A percentile compares a stretch with the other conserved stretches of the same genome.
Conservation (phyloP, 2,329 filamentous ascomycete species). For the Atkinsonella hypoxylon region DNA sequence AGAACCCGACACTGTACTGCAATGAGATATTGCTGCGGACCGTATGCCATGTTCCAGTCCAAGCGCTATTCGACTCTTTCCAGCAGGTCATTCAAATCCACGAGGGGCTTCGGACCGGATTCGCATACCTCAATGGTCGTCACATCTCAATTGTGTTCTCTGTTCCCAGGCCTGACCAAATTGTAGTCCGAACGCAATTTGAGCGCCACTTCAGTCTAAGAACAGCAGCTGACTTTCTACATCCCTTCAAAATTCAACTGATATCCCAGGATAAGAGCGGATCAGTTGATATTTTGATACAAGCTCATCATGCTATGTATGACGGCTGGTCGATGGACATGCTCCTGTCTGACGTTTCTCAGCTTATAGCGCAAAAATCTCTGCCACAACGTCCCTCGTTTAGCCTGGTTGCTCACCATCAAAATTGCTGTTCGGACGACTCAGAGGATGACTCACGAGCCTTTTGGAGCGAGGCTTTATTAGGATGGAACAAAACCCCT, state of each 20-base stretch:
- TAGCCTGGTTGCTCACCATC: slow-evolving; percentile 40
- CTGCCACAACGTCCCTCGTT: slow-evolving; percentile 44
- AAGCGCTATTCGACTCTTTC: slow-evolving; percentile 38
- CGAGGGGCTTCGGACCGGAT: slow-evolving; percentile 63
- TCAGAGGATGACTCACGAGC: slow-evolving; percentile 32
- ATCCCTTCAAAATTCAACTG: slow-evolving; percentile 53
- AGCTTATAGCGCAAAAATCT: slow-evolving; percentile 24
- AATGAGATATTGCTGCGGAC: slow-evolving; percentile 65
- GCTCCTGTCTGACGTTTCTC: slow-evolving; percentile 53
- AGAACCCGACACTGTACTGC: slow-evolving; percentile 52
- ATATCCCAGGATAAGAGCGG: slow-evolving; percentile 8
- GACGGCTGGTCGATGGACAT: slow-evolving; percentile 90
- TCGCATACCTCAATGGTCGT: slow-evolving; percentile 37
- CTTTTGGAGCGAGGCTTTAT: slow-evolving; percentile 61
- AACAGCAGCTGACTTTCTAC: slow-evolving; percentile 30
- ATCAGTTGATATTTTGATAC: slow-evolving; percentile 29
- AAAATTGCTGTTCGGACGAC: slow-evolving; percentile 17
- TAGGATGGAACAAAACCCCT: slow-evolving; percentile 37
- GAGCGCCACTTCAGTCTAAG: slow-evolving; percentile 26
- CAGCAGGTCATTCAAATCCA: slow-evolving; percentile 39
- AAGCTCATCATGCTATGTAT: slow-evolving; percentile 74
- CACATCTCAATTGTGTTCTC: slow-evolving; percentile 47
- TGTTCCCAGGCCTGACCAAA: slow-evolving; percentile 26
- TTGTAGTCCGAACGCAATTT: slow-evolving; percentile 22
- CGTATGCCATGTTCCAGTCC: slow-evolving; percentile 18